Conservation (phyloP, 2,329 filamentous ascomycete genomes). For the Pyricularia sp. region DNA sequence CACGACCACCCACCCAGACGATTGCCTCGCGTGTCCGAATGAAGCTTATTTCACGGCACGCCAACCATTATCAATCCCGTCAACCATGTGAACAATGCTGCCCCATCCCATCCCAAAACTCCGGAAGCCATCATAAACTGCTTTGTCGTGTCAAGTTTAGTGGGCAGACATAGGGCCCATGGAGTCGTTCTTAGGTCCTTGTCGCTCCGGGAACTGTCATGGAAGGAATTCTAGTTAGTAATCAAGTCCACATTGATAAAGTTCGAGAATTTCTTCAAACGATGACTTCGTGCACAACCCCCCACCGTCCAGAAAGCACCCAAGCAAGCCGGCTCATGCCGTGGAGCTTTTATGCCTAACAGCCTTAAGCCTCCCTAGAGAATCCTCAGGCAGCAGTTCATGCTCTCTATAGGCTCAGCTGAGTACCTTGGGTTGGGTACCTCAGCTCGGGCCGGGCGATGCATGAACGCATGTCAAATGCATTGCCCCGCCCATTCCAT, state of each 20-base stretch:
- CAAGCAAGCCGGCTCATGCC: too few relatives aligned
- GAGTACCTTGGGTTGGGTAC: background rate
- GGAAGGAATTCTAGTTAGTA: background rate
- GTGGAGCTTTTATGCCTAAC: too few relatives aligned
- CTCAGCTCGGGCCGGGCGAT: background rate
- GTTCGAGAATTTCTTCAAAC: background rate
- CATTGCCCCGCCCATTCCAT: background rate
- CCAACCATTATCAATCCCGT: background rate
- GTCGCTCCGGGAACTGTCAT: constrained; percentile 1
- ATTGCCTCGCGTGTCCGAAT: background rate
- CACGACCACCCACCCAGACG: background rate
- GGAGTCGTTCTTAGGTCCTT: constrained; percentile 2
- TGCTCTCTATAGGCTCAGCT: too few relatives aligned
- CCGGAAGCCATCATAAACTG: background rate
- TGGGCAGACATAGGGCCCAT: background rate
- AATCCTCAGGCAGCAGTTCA: too few relatives aligned
- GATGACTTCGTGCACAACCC: background rate
- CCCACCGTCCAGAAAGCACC: too few relatives aligned
- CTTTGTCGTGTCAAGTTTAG: background rate
- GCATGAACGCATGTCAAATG: background rate
- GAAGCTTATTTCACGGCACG: background rate
- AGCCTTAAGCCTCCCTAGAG: too few relatives aligned
- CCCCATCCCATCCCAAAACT: background rate
- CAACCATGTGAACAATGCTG: background rate
- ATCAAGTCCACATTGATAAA: too few relatives aligned